These are phyloP conservation scores for Tympanopsis confertula DNA, from an alignment of 2,329 filamentous ascomycete genomes.

Conservation along the genomic window DNA sequence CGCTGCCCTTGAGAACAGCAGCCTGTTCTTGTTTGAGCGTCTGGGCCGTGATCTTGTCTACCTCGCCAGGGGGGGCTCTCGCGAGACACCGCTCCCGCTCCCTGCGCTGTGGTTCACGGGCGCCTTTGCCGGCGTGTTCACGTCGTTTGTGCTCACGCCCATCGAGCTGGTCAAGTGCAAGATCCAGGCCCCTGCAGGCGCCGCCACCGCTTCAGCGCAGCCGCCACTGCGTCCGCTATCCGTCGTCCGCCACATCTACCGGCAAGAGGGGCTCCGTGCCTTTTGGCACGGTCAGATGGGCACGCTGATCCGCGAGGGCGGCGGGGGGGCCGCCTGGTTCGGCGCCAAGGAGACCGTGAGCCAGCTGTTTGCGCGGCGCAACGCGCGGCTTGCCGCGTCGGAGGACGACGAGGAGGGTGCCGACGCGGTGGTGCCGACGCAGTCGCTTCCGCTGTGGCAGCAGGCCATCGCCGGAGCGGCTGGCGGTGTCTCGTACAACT, in stretches of 20 bases:
- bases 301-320: slow-evolving; percentile 85
- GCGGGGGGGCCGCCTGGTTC: slow-evolving; percentile 91
- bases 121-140: slow-evolving; percentile 76
- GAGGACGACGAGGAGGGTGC: slow-evolving; percentile 19
- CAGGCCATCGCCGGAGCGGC: slow-evolving; percentile 78
- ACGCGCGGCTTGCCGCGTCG: slow-evolving; percentile 27
- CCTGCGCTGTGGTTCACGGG: slow-evolving; percentile 69
- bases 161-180: slow-evolving; percentile 98
- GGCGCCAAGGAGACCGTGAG: slow-evolving; percentile 75
- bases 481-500: slow-evolving; percentile 90
- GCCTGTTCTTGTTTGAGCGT: slow-evolving; percentile 83
- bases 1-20: slow-evolving; percentile 83
- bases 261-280: slow-evolving; percentile 68
- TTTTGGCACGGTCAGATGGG: slow-evolving; percentile 95
- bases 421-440: slow-evolving; percentile 11
- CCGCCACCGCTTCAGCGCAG: slow-evolving; percentile 16
- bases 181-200: slow-evolving; percentile 67
- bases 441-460: slow-evolving; percentile 67
- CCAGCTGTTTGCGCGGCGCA: slow-evolving; percentile 52
- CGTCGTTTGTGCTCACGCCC: slow-evolving; percentile 81
- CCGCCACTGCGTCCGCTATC: slow-evolving; percentile 50
- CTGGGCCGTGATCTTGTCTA: slow-evolving; percentile 58
- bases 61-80: slow-evolving; percentile 29
- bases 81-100: slow-evolving; percentile 56
- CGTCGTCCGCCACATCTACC: slow-evolving; percentile 70